These are phyloP conservation scores for Salix caprea DNA, from an alignment of 345 rosid species.

Conservation along the genomic window DNA sequence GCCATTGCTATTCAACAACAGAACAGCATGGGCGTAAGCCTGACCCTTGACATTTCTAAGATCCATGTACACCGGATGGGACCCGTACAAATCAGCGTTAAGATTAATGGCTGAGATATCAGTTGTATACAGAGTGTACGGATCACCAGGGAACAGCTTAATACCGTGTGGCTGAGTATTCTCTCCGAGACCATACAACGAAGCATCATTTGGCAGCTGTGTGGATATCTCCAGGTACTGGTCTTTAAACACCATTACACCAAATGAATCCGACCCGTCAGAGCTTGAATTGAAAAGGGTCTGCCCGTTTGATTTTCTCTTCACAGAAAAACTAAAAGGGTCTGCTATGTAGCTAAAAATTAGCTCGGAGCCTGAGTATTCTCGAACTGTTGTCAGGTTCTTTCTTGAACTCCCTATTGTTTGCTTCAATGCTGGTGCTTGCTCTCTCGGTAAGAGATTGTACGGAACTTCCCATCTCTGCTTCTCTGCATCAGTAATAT, in stretches of 20 bases:
- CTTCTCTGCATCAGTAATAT: slow-evolving; percentile 80
- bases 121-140: slow-evolving; percentile 82
- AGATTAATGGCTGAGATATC: slow-evolving; percentile 79
- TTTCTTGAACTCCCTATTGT: slow-evolving; percentile 48
- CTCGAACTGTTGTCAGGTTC: slow-evolving; percentile 41
- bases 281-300: slow-evolving; percentile 77
- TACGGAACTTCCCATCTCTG: slow-evolving; percentile 96
- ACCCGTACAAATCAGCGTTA: slow-evolving; percentile 86
- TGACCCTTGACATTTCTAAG: slow-evolving; percentile 72
- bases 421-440: slow-evolving; percentile 51
- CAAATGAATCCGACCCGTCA: slow-evolving; percentile 41
- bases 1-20: slow-evolving; percentile 86
- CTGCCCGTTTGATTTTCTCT: slow-evolving; percentile 68
- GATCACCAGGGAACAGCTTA: slow-evolving; percentile 82
- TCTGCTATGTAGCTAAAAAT: slow-evolving; percentile 56
- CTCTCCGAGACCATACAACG: slow-evolving; percentile 88
- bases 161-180: slow-evolving; percentile 94
- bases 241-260: slow-evolving; percentile 79
- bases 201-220: slow-evolving; percentile 67
- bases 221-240: slow-evolving; percentile 97
- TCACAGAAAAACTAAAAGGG: slow-evolving; percentile 89
- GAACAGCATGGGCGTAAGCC: slow-evolving; percentile 66
- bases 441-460: slow-evolving; percentile 70
- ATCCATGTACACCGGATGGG: slow-evolving; percentile 96
- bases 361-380: slow-evolving; percentile 59